Percentiles rank a stretch among this genome's conserved stretches.
phyloP scores from a whole-genome alignment of 2,329 filamentous ascomycete species.

The Blumeriella jaapii region DNA sequence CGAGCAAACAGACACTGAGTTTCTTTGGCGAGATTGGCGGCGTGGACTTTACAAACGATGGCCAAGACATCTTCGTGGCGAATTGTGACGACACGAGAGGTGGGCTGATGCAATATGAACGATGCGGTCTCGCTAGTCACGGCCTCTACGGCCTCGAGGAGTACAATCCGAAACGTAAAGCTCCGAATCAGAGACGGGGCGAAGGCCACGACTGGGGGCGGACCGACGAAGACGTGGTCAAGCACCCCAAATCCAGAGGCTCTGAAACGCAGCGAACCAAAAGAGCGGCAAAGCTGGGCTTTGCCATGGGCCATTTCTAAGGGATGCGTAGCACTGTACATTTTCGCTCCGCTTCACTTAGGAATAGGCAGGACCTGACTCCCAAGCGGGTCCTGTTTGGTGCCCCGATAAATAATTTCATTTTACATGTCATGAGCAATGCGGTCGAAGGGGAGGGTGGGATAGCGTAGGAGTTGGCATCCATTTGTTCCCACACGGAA shows the following conservation, averaged over 20 bases:
- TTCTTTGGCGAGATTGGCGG: slow-evolving; percentile 69
- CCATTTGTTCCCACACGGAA: no score
- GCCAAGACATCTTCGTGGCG: slow-evolving; percentile 55
- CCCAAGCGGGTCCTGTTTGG: slow-evolving; percentile 2
- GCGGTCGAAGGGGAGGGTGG: no score
- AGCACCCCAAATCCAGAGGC: slow-evolving; percentile 6
- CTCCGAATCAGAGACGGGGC: not conserved
- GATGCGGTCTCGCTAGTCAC: slow-evolving; percentile 21
- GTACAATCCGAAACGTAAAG: not conserved
- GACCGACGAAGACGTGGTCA: slow-evolving; percentile 5
- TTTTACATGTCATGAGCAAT: slow-evolving; percentile 23
- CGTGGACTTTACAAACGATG: slow-evolving; percentile 53
- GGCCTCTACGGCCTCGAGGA: slow-evolving; percentile 16
- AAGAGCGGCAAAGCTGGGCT: slow-evolving; percentile 7
- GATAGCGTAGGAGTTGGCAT: no score
- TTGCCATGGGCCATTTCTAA: slow-evolving; percentile 10
- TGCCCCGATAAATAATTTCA: slow-evolving; percentile 24
- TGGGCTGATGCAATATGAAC: slow-evolving; percentile 34
- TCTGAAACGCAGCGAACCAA: slow-evolving; percentile 7
- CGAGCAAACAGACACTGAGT: slow-evolving; percentile 56
- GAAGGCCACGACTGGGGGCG: slow-evolving; percentile 9
- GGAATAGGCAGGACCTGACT: slow-evolving; percentile 12
- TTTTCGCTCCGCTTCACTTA: slow-evolving; percentile 1
- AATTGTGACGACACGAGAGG: slow-evolving; percentile 56
- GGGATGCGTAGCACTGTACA: slow-evolving; percentile 8